Evolutionary conservation across 2,329 filamentous ascomycete genomes (phyloP).

Genomic region (Xylaria multiplex): DNA sequence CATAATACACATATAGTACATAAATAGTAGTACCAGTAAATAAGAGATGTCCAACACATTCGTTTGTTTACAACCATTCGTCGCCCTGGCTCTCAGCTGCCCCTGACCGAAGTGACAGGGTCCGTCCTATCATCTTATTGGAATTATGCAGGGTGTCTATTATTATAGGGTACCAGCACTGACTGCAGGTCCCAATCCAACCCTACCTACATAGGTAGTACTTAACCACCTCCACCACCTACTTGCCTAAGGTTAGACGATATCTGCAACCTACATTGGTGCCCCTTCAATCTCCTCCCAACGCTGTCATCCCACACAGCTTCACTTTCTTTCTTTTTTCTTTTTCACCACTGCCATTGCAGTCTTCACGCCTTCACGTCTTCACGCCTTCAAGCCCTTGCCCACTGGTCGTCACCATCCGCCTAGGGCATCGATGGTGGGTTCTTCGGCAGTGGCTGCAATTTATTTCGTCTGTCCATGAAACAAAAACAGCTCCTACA

Average conservation of each 20-base stretch:
- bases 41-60: not conserved
- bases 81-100: slow-evolving; percentile 41
- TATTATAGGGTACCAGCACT: slow-evolving; percentile 25
- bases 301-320: slow-evolving; percentile 26
- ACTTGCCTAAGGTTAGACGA: not conserved
- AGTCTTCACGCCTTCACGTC: slow-evolving; percentile 38
- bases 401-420: slow-evolving; percentile 46
- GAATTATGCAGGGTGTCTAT: slow-evolving; percentile 6
- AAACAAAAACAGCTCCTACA: slow-evolving; percentile 47
- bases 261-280: slow-evolving; percentile 10
- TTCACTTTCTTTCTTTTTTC: slow-evolving; percentile 20
- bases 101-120: slow-evolving; percentile 27
- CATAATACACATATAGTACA: too few relatives aligned
- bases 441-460: slow-evolving; percentile 41
- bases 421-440: slow-evolving; percentile 42
- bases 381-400: too few relatives aligned
- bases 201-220: not conserved
- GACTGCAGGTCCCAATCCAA: slow-evolving; percentile 34
- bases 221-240: not conserved
- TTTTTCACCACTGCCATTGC: slow-evolving; percentile 41
- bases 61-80: slow-evolving; percentile 36
- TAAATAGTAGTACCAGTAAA: too few relatives aligned
- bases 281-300: slow-evolving; percentile 33
- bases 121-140: slow-evolving; percentile 29
- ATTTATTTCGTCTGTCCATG: slow-evolving; percentile 46